A percentile compares a stretch with the other conserved stretches of the same genome.
These are phyloP conservation scores for Parafenestella ontariensis DNA, from an alignment of 2,329 filamentous ascomycete species.

Conservation along the genomic window DNA sequence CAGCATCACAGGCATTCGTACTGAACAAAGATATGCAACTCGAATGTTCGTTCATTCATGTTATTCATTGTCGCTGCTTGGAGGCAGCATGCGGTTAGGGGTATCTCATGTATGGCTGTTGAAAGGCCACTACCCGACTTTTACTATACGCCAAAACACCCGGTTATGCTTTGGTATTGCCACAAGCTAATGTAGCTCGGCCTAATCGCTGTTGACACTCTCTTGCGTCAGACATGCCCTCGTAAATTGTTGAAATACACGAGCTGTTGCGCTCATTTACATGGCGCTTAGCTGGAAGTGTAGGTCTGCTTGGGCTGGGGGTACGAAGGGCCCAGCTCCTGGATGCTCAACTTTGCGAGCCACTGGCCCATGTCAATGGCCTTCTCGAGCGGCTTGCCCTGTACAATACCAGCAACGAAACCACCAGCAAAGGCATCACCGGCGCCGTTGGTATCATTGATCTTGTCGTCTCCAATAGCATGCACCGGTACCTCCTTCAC, in stretches of 20 bases:
- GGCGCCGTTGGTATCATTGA: constrained; percentile 96
- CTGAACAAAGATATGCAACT: not conserved
- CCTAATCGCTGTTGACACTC: not conserved
- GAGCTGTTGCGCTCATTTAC: constrained; percentile 43
- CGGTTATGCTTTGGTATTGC: constrained; percentile 3
- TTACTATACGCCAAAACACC: not conserved
- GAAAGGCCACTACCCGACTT: constrained; percentile 22
- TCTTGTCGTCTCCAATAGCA: constrained; percentile 76
- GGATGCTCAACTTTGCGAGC: constrained; percentile 91
- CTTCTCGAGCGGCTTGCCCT: constrained; percentile 80
- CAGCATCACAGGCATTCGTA: not conserved
- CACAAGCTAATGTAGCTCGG: not conserved
- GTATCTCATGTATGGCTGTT: constrained; percentile 31
- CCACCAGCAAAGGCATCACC: constrained; percentile 97
- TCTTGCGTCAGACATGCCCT: constrained; percentile 20
- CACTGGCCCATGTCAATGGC: constrained; percentile 93
- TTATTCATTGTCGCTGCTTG: not conserved
- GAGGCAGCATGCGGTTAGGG: not conserved
- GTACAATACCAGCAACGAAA: constrained; percentile 86
- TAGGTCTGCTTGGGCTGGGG: constrained; percentile 52
- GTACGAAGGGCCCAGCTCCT: constrained; percentile 92
- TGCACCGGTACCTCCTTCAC: constrained; percentile 83
- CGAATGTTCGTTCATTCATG: not conserved
- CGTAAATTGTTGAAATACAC: constrained; percentile 52
- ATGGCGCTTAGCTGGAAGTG: constrained; percentile 41